Percentiles rank a stretch among this genome's conserved stretches.
These are phyloP conservation scores for Daedaleopsis nitida DNA, from an alignment of 768 basidiomycete genomes.

Conservation along the genomic window DNA sequence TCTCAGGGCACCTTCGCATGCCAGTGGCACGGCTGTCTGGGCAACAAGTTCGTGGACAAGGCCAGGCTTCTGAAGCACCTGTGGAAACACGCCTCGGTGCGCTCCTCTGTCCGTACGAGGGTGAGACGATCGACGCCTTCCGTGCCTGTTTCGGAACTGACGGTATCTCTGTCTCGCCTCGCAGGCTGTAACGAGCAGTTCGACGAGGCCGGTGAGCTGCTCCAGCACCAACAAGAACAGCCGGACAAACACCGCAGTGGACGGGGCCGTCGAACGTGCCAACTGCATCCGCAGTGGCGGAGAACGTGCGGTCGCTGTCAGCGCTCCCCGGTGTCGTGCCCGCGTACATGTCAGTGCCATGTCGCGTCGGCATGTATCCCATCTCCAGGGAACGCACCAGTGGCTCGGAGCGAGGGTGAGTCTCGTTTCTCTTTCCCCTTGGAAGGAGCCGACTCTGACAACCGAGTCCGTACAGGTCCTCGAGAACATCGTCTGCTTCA, in stretches of 20 bases:
- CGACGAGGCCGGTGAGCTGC: slow-evolving; percentile 46
- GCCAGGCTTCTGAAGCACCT: slow-evolving; percentile 50
- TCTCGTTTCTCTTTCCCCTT: no score
- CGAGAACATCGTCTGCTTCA: slow-evolving; percentile 44
- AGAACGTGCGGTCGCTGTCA: slow-evolving; percentile 34
- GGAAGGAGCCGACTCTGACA: no score
- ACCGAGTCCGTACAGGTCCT: no score
- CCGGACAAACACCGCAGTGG: slow-evolving; percentile 35
- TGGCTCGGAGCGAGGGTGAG: slow-evolving; percentile 50
- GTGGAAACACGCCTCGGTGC: slow-evolving; percentile 48
- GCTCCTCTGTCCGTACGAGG: slow-evolving; percentile 52
- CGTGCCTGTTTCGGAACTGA: not conserved
- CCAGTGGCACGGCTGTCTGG: slow-evolving; percentile 56
- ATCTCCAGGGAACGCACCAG: slow-evolving; percentile 57
- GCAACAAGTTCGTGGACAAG: slow-evolving; percentile 39
- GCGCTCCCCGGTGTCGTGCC: slow-evolving; percentile 48
- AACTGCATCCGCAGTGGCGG: slow-evolving; percentile 26
- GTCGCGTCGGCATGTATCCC: slow-evolving; percentile 42
- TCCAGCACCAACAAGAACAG: slow-evolving; percentile 46
- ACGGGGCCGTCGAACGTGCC: slow-evolving; percentile 39
- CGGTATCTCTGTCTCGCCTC: no score
- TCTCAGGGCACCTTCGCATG: slow-evolving; percentile 47
- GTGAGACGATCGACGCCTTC: slow-evolving; percentile 36
- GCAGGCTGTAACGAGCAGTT: slow-evolving; percentile 58
- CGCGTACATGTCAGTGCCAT: slow-evolving; percentile 50